Base-by-base conservation (phyloP, 1,139 yeast species). In the Magnusiomyces tetraspermus region DNA sequence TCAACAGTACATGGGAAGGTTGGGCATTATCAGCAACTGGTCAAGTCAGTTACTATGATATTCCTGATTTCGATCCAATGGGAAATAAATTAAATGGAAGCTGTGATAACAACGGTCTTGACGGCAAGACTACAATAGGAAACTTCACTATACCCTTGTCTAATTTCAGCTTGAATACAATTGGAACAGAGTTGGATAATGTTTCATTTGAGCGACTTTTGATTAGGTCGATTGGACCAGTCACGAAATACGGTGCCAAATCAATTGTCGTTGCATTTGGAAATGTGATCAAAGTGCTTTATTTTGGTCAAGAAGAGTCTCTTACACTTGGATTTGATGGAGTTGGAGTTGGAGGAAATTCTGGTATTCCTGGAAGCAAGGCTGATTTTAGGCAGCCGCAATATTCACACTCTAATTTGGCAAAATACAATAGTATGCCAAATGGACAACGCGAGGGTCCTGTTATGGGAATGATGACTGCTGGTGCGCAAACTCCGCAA, bases 221-320 rank as follows among this genome's bases (percentile, higher is more conserved):
- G 58, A 78, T 74, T 55, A 77, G 72, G 63, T 76, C 70, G 55
- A 69, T 74, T 38, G 82, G 82, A 0, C 80, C 80, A 1, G 74
- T 77, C 47, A 75, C 75, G 44, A 81, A 80, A 62, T 85, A 82
- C 64, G 95, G 95, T 1, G 85, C 80, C 63, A 86, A 87, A 62
- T 77, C 94, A 0, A 80, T 85, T 23, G 82, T 85, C 28, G 82
- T 84, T 33, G 80, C 82, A 42, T 82, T 85, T 64, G 94, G 92
- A 33, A 83, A 83, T 59, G 68, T 79, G 15, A 76, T 86, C 73
- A 83, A 83, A 62, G 77, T 87, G 40, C 69, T 86, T 46, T 86
- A 84, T 63, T 72, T 85, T 59, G 95, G 95, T 6, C 82, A 80
- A 61, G 69, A 66, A 44, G 81, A 77, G 55, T 58, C 61, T 5